phyloP scores from a whole-genome alignment of 2,329 filamentous ascomycete genomes.

The Stenocarpella maydis region DNA sequence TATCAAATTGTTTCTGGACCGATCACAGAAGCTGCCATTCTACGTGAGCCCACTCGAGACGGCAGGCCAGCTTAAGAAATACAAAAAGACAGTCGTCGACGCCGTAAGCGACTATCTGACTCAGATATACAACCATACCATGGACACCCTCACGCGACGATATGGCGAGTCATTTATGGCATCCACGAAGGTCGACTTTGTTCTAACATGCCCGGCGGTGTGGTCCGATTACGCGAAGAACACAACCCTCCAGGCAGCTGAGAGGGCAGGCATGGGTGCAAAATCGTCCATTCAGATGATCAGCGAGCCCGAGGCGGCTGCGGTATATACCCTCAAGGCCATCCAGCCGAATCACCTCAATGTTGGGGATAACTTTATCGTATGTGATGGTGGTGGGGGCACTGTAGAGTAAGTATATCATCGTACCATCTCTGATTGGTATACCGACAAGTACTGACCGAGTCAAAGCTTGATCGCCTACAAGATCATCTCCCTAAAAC shows the following conservation, averaged over 20 bases:
- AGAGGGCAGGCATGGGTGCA: slow-evolving; percentile 79
- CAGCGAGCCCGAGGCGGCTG: slow-evolving; percentile 81
- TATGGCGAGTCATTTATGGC: slow-evolving; percentile 84
- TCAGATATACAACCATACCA: slow-evolving; percentile 78
- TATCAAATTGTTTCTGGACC: slow-evolving; percentile 85
- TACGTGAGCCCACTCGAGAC: slow-evolving; percentile 83
- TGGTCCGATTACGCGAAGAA: slow-evolving; percentile 90
- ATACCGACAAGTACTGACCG: slow-evolving; percentile 33
- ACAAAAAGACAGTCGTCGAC: slow-evolving; percentile 79
- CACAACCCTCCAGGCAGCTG: slow-evolving; percentile 79
- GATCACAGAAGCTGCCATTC: slow-evolving; percentile 80
- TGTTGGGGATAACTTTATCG: slow-evolving; percentile 71
- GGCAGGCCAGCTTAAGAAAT: slow-evolving; percentile 76
- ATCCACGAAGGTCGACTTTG: slow-evolving; percentile 78
- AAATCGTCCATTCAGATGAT: slow-evolving; percentile 79
- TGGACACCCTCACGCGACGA: slow-evolving; percentile 76
- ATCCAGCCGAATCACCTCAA: slow-evolving; percentile 79
- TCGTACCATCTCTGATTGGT: not conserved
- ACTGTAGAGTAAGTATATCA: slow-evolving; percentile 69
- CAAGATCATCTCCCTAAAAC: slow-evolving; percentile 77
- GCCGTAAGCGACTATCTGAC: slow-evolving; percentile 83
- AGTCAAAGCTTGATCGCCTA: slow-evolving; percentile 74
- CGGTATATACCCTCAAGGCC: slow-evolving; percentile 80
- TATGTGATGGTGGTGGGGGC: slow-evolving; percentile 70
- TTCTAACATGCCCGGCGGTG: slow-evolving; percentile 82